A percentile compares a stretch with the other conserved stretches of the same genome.
phyloP scores from a whole-genome alignment of 345 rosid genomes.

The Pugionium dolabratum region DNA sequence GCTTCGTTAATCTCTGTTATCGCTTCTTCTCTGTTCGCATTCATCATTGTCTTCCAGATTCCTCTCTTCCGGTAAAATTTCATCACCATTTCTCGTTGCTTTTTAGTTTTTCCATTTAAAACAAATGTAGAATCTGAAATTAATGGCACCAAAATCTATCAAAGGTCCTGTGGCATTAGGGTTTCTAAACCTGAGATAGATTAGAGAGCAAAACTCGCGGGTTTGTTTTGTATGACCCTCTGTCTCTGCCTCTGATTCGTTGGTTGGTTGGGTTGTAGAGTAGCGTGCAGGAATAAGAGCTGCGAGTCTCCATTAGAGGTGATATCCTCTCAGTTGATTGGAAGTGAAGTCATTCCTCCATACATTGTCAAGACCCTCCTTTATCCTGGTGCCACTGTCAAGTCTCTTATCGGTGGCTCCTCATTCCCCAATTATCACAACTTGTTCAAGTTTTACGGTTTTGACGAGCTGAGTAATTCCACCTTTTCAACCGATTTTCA shows the following conservation, averaged over 20 bases:
- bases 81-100: neutral
- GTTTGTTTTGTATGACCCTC: too few species aligned
- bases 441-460: constrained; percentile 45
- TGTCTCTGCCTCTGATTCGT: neutral
- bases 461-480: constrained; percentile 30
- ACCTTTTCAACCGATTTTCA: constrained; percentile 45
- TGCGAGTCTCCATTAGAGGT: constrained; percentile 74
- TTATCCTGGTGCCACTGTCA: constrained; percentile 71
- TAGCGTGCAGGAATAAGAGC: constrained; percentile 64
- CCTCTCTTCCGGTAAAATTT: constrained; percentile 82
- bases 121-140: neutral
- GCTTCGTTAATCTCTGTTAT: constrained; percentile 55
- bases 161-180: constrained; percentile 1
- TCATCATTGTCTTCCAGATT: constrained; percentile 68
- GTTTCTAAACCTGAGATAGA: neutral
- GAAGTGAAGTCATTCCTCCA: constrained; percentile 52
- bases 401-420: constrained; percentile 40
- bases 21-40: constrained; percentile 49
- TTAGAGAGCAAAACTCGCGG: neutral
- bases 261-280: constrained; percentile 42
- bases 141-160: neutral
- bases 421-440: constrained; percentile 45
- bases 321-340: constrained; percentile 60
- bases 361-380: constrained; percentile 58
- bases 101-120: neutral